Conservation (phyloP, 805 yeast genomes). For the Osmozyma mogii region DNA sequence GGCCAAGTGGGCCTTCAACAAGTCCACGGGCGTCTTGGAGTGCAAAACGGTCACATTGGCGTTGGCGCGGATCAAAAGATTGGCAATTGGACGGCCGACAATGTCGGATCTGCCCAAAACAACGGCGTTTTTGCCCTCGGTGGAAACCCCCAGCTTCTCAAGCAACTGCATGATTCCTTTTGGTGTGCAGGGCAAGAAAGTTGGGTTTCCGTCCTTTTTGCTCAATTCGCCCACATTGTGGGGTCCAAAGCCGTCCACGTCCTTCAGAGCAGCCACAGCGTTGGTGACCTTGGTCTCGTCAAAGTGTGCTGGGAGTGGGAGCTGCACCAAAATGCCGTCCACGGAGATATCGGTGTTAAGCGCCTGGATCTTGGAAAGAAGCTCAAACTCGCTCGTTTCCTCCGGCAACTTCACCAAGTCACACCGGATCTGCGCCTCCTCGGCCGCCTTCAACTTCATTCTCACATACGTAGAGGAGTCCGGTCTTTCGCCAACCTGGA, state of each 20-base stretch:
- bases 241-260: constrained; percentile 80
- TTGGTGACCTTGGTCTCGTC: constrained; percentile 62
- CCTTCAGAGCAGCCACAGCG: constrained; percentile 59
- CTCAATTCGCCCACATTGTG: constrained; percentile 70
- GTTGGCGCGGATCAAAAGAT: constrained; percentile 58
- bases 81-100: constrained; percentile 76
- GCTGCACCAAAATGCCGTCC: constrained; percentile 69
- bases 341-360: constrained; percentile 54
- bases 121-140: constrained; percentile 69
- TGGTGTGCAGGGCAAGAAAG: constrained; percentile 77
- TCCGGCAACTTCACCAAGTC: constrained; percentile 52
- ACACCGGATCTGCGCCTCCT: constrained; percentile 60
- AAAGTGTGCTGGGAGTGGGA: constrained; percentile 67
- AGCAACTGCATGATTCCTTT: constrained; percentile 67
- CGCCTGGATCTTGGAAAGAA: constrained; percentile 44
- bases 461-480: constrained; percentile 78
- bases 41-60: constrained; percentile 76
- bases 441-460: constrained; percentile 74
- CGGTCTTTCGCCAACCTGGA: constrained; percentile 72
- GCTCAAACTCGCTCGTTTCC: constrained; percentile 44
- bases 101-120: constrained; percentile 81
- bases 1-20: constrained; percentile 38
- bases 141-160: constrained; percentile 44
- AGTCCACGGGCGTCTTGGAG: constrained; percentile 50
- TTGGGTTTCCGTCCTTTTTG: constrained; percentile 65